phyloP scores from a whole-genome alignment of 2,329 filamentous ascomycete genomes.

The Periconia macrospinosa region DNA sequence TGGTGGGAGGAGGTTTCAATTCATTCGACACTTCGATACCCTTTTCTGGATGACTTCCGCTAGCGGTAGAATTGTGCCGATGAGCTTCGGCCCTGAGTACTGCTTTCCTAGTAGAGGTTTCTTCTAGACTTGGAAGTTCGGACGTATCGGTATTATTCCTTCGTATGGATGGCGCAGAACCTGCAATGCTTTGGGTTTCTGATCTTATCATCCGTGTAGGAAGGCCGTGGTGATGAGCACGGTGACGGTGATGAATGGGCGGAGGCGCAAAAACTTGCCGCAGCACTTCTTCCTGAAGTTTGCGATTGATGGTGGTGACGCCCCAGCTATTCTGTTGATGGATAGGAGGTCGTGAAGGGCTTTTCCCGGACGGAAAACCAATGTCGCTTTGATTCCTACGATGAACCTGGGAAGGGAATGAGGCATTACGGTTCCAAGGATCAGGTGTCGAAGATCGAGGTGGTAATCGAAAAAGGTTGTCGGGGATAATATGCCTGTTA shows the following conservation, averaged over 20 bases:
- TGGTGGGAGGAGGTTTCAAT: constrained; percentile 31
- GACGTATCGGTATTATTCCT: constrained; percentile 44
- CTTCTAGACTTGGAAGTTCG: constrained; percentile 29
- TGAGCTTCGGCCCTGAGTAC: constrained; percentile 47
- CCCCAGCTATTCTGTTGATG: constrained; percentile 71
- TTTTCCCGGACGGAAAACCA: constrained; percentile 22
- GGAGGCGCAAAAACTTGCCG: constrained; percentile 89
- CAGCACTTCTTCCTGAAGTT: constrained; percentile 85
- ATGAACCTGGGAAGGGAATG: constrained; percentile 35
- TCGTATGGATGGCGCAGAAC: constrained; percentile 37
- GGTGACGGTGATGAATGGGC: constrained; percentile 77
- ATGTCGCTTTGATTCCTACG: constrained; percentile 40
- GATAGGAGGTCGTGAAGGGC: constrained; percentile 44
- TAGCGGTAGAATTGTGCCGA: constrained; percentile 28
- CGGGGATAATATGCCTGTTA: constrained; percentile 89
- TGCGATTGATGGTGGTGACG: constrained; percentile 86
- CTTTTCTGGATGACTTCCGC: constrained; percentile 8
- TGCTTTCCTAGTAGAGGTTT: constrained; percentile 44
- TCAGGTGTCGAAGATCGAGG: constrained; percentile 45
- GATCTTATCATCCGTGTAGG: constrained; percentile 48
- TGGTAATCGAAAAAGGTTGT: constrained; percentile 73
- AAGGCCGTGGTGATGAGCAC: constrained; percentile 67
- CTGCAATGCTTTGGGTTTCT: constrained; percentile 30
- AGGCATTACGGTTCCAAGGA: constrained; percentile 34
- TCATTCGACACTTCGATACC: constrained; percentile 7